Conservation (phyloP, 805 yeast species). For the Lachancea lanzarotensis region DNA sequence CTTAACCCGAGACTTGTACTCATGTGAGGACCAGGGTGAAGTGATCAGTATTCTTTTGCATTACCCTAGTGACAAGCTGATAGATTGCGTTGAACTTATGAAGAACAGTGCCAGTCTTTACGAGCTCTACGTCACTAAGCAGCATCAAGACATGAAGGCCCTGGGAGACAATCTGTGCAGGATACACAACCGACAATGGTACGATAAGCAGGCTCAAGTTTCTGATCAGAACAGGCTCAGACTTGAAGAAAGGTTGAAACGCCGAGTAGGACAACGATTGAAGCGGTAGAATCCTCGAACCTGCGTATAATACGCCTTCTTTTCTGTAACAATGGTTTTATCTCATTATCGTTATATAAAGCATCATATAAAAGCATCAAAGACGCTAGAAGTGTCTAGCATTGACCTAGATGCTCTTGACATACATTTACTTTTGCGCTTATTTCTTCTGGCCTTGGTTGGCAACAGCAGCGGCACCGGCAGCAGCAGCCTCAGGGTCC, state of each 20-base stretch:
- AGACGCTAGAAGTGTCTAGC: too few relatives aligned
- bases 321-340: conserved; percentile 6
- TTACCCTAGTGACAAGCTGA: conserved; percentile 13
- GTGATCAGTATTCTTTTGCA: conserved; percentile 25
- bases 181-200: conserved; percentile 12
- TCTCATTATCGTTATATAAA: conserved; percentile 9
- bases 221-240: conserved; percentile 15
- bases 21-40: conserved; percentile 24
- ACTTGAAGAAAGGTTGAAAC: conserved; percentile 23
- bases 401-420: too few relatives aligned
- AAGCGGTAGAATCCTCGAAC: conserved; percentile 5
- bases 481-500: conserved; percentile 99
- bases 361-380: neutral
- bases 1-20: conserved; percentile 15
- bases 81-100: conserved; percentile 23
- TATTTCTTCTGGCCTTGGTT: conserved; percentile 71
- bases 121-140: conserved; percentile 21
- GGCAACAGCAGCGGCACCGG: conserved; percentile 99
- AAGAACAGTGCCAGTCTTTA: conserved; percentile 23
- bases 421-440: neutral
- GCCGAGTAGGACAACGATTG: conserved; percentile 18
- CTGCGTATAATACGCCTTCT: too few relatives aligned
- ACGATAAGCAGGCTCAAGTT: conserved; percentile 5
- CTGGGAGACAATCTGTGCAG: conserved; percentile 21
- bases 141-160: conserved; percentile 17